These are phyloP conservation scores for Flaveria linearis DNA, from an alignment of 129 eudicot genomes.

Conservation along the genomic window DNA sequence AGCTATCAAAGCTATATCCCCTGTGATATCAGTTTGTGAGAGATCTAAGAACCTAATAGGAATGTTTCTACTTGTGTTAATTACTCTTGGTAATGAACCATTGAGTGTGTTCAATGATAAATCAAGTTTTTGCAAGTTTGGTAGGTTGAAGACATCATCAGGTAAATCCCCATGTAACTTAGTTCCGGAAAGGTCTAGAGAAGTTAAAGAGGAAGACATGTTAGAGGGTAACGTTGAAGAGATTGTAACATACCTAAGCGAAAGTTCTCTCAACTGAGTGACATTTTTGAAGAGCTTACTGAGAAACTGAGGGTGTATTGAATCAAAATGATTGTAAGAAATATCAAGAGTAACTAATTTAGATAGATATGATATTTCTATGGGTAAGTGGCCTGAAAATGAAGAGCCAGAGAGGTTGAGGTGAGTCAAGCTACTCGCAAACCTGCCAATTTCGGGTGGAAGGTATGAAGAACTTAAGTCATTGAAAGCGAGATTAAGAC, in stretches of 20 bases:
- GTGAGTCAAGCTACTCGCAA: conserved; percentile 33
- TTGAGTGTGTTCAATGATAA: conserved; percentile 24
- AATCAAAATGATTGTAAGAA: conserved; percentile 9
- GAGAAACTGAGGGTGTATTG: conserved; percentile 12
- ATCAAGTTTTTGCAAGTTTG: background rate
- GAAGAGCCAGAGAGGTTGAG: conserved; percentile 29
- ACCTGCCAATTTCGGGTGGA: conserved; percentile 19
- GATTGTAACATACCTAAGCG: background rate
- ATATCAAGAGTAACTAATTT: conserved; percentile 26
- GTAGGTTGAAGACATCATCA: conserved; percentile 32
- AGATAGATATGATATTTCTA: conserved; percentile 12
- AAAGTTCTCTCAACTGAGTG: conserved; percentile 18
- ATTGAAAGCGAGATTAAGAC: conserved; percentile 39
- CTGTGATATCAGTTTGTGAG: background rate
- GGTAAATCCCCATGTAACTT: conserved; percentile 36
- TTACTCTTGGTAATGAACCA: conserved; percentile 16
- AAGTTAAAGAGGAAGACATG: conserved; percentile 11
- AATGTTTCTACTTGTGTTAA: conserved; percentile 16
- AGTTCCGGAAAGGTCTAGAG: conserved; percentile 15
- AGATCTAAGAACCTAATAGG: conserved; percentile 22
- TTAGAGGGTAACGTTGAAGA: conserved; percentile 6
- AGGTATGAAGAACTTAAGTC: conserved; percentile 16
- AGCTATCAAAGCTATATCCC: background rate
- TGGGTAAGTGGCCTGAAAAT: conserved; percentile 17
- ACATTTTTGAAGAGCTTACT: conserved; percentile 9